A percentile compares a stretch with the other conserved stretches of the same genome.
These are phyloP conservation scores for Phytopythium boreale DNA, from an alignment of 352 stramenopile genomes.

Conservation along the genomic window DNA sequence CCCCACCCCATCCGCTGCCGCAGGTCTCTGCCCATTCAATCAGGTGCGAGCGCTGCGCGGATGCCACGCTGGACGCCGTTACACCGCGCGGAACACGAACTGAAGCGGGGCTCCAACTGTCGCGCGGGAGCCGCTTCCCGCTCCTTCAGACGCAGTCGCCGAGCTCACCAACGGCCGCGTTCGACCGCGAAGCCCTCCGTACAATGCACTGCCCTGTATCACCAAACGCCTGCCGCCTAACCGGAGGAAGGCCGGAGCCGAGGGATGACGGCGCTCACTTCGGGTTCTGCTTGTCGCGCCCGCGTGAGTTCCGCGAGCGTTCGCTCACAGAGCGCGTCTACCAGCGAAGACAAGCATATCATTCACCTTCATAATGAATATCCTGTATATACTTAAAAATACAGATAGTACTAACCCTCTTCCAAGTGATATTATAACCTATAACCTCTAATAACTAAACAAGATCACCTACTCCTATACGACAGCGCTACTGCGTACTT, in stretches of 20 bases:
- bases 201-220: not conserved
- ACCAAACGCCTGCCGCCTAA: not conserved
- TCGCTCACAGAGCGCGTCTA: not conserved
- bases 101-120: not conserved
- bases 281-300: not conserved
- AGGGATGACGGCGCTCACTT: not conserved
- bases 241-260: too few relatives aligned
- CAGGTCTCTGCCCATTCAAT: not conserved
- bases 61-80: too few relatives aligned
- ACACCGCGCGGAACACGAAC: not conserved
- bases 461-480: not conserved
- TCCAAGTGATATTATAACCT: not conserved
- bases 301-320: not conserved
- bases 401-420: too few relatives aligned
- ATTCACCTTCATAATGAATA: not conserved
- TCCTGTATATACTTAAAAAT: not conserved
- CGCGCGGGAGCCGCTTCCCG: not conserved
- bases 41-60: not conserved
- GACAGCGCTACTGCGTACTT: not conserved
- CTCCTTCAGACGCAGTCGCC: not conserved
- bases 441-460: not conserved
- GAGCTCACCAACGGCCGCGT: too few relatives aligned
- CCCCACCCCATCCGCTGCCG: not conserved
- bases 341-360: not conserved
- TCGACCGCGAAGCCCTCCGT: too few relatives aligned